A percentile compares a stretch with the other conserved stretches of the same genome.
These are phyloP conservation scores for Pichia sorboxylosa DNA, from an alignment of 1,139 yeast genomes.

Conservation along the genomic window DNA sequence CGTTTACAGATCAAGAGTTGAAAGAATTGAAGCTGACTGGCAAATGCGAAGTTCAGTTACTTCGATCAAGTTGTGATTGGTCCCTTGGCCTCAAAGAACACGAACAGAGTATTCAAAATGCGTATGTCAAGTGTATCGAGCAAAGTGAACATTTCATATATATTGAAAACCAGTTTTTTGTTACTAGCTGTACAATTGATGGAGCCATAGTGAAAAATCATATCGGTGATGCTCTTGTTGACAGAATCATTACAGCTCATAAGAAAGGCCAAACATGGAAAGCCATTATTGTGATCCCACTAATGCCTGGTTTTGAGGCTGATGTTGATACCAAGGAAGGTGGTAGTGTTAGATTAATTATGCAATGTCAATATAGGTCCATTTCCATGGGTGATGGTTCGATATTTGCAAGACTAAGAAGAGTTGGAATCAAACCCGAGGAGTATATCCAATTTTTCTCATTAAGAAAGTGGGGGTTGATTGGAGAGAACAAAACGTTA, in stretches of 20 bases:
- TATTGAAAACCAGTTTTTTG: conserved; percentile 78
- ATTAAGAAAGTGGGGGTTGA: conserved; percentile 87
- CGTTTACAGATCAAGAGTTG: conserved; percentile 64
- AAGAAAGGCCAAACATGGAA: conserved; percentile 72
- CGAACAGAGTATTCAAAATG: conserved; percentile 87
- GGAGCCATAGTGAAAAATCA: conserved; percentile 78
- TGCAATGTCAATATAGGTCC: conserved; percentile 93
- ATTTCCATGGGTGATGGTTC: conserved; percentile 89
- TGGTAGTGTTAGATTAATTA: conserved; percentile 83
- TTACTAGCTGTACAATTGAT: conserved; percentile 79
- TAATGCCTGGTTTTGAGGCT: conserved; percentile 96
- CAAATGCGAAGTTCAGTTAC: conserved; percentile 81
- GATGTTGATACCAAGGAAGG: conserved; percentile 93
- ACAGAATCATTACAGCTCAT: conserved; percentile 82
- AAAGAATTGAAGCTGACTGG: conserved; percentile 57
- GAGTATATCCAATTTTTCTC: conserved; percentile 89
- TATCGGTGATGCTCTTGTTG: conserved; percentile 94
- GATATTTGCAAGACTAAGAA: conserved; percentile 69
- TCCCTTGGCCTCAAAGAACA: conserved; percentile 76
- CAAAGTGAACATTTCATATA: conserved; percentile 87
- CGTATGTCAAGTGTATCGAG: conserved; percentile 82
- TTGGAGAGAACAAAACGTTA: conserved; percentile 63
- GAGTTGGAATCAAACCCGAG: conserved; percentile 69
- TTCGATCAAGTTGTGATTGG: conserved; percentile 89
- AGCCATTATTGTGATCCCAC: conserved; percentile 81